Base-by-base conservation (phyloP, 2,329 filamentous ascomycete species). In the Verticillium alfalfae region DNA sequence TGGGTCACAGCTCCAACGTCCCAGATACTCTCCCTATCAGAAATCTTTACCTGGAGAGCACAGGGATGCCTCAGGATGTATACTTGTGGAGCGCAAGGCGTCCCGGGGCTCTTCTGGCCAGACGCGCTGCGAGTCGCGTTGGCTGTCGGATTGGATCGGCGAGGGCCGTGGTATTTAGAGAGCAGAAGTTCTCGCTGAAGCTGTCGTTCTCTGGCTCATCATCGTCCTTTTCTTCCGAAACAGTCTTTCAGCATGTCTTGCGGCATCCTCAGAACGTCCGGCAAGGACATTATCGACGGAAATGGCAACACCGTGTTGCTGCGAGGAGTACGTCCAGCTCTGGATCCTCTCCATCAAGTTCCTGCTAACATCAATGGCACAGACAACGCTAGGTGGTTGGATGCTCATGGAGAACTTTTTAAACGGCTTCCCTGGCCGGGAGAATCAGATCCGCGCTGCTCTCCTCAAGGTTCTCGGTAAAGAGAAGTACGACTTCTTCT, bases 391-490 rank as follows among this genome's bases (percentile, higher is more conserved):
- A 1, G 72, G 72, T 13, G 72, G 72, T 26, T 71, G 71, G 69
- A 69, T 74, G 56, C 72, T 73, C 62, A 84, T 84, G 81, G 83
- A 86, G 70, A 87, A 86, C 69, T 87, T 87, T 75, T 87, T 88
- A 65, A 85, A 82, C 1, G 85, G 85, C n/a, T 88, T 81, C 62
- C 76, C 84, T 12, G 85, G 83, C 18, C 82, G 85, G 58, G 85
- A 88, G 67, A 76, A 76, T 26, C 78, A 86, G 63, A 81, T 85
- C 63, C 81, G 84, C 9, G 77, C 77, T 2, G 79, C 82, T 1
- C 79, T 87, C 72, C 73, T 79, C 1, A 75, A 79, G 60, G 81
- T 83, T 0, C 73, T 87, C 0, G 85, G 85, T 1, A 68, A 78
- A 56, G 79, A 86, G 57, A 86, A 84, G 67, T 81, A 82, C 57